Evolutionary conservation across 2,329 filamentous ascomycete genomes (phyloP).

Genomic region (Penicillium expansum): DNA sequence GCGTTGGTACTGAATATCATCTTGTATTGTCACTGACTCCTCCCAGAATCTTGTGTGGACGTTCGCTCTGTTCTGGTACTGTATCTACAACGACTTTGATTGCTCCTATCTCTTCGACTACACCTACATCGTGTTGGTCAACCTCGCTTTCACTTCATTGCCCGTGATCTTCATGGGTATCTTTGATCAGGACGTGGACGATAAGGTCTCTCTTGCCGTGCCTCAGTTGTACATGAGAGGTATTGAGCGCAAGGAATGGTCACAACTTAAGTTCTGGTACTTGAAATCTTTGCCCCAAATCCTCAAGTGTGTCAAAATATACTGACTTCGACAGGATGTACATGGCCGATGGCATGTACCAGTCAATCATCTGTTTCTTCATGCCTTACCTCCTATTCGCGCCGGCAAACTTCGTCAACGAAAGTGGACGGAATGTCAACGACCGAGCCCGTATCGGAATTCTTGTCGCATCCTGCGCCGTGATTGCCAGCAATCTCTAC

Average conservation of each 20-base stretch:
- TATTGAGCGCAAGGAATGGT: conserved; percentile 96
- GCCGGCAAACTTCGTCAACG: conserved; percentile 65
- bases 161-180: conserved; percentile 95
- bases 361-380: conserved; percentile 90
- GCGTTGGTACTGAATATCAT: background rate
- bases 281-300: conserved; percentile 13
- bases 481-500: conserved; percentile 89
- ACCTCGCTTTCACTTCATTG: conserved; percentile 92
- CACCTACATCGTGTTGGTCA: conserved; percentile 95
- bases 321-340: conserved; percentile 62
- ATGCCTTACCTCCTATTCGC: conserved; percentile 80
- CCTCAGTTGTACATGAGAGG: conserved; percentile 93
- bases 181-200: conserved; percentile 93
- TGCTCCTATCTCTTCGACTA: conserved; percentile 97
- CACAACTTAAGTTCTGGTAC: conserved; percentile 92
- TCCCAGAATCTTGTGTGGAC: conserved; percentile 90
- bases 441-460: conserved; percentile 83
- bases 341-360: conserved; percentile 92
- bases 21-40: conserved; percentile 7
- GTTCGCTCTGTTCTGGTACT: conserved; percentile 95
- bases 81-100: conserved; percentile 93
- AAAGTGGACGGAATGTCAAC: conserved; percentile 70
- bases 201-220: conserved; percentile 88
- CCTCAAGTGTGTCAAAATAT: conserved; percentile 27
- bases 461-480: conserved; percentile 78